phyloP scores from a whole-genome alignment of 441 rosid species.

The Populus tomentosa region DNA sequence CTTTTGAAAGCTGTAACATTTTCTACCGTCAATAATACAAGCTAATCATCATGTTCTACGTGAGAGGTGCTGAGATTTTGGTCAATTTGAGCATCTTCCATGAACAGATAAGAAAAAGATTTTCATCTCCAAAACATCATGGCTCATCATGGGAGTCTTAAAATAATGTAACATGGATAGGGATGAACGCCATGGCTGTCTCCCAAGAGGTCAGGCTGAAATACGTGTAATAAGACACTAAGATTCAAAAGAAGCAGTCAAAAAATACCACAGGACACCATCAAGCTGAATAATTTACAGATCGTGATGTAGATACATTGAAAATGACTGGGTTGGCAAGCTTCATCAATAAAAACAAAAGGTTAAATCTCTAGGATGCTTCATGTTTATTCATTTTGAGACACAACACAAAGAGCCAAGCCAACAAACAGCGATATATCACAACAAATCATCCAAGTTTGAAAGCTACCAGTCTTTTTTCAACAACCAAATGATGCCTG shows the following conservation, averaged over 20 bases:
- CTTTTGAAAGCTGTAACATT: background rate
- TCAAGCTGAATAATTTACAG: background rate
- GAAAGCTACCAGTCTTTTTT: slow-evolving; percentile 27
- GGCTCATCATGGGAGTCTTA: background rate
- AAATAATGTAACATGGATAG: too few relatives aligned
- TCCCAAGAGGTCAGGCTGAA: background rate
- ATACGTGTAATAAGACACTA: too few relatives aligned
- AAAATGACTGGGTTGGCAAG: background rate
- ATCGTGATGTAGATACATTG: too few relatives aligned
- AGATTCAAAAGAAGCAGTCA: background rate
- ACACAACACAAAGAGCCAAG: slow-evolving; percentile 9
- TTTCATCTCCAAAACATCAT: background rate
- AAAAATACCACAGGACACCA: background rate
- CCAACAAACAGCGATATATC: slow-evolving; percentile 14
- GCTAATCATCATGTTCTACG: too few relatives aligned
- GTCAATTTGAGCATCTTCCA: background rate
- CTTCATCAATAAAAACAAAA: background rate
- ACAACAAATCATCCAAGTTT: slow-evolving; percentile 25
- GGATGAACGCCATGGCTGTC: too few relatives aligned
- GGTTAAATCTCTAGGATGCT: background rate
- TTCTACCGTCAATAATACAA: background rate
- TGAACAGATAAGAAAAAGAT: background rate
- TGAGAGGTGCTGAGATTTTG: background rate
- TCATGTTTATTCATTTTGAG: background rate
- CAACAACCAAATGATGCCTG: slow-evolving; percentile 1